phyloP scores from a whole-genome alignment of 2,329 filamentous ascomycete species.

The Fusarium redolens region DNA sequence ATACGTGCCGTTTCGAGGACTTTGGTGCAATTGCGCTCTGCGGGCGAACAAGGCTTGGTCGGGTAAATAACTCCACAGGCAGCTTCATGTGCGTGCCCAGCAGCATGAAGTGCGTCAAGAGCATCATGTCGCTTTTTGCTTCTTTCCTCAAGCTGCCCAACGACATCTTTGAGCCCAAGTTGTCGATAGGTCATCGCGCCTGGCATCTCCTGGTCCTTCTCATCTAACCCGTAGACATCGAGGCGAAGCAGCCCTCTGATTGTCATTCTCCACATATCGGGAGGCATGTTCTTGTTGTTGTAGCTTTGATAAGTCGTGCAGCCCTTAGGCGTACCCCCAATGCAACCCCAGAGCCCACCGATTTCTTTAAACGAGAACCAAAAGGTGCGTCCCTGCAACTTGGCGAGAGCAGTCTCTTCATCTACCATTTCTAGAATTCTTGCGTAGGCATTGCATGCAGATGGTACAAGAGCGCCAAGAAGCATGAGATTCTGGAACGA shows the following conservation, averaged over 20 bases:
- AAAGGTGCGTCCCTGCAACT: constrained; percentile 54
- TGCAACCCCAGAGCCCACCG: constrained; percentile 61
- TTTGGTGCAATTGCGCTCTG: constrained; percentile 58
- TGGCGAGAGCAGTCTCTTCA: constrained; percentile 59
- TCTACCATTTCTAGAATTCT: constrained; percentile 67
- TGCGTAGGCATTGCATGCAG: constrained; percentile 68
- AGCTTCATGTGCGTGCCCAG: constrained; percentile 49
- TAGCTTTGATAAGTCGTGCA: constrained; percentile 49
- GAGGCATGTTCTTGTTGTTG: constrained; percentile 60
- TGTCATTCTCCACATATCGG: constrained; percentile 64
- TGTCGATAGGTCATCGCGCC: constrained; percentile 47
- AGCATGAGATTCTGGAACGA: constrained; percentile 70
- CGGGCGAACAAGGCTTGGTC: constrained; percentile 44
- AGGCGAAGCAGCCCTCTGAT: constrained; percentile 65
- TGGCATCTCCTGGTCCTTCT: constrained; percentile 24
- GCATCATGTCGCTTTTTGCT: constrained; percentile 60
- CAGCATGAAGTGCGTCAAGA: constrained; percentile 58
- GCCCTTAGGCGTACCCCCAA: constrained; percentile 40
- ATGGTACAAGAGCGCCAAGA: constrained; percentile 67
- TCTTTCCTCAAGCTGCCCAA: constrained; percentile 64
- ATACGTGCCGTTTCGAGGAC: constrained; percentile 66
- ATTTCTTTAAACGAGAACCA: constrained; percentile 59
- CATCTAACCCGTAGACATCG: constrained; percentile 66
- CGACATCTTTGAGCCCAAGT: constrained; percentile 65
- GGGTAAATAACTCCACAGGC: constrained; percentile 45